Conservation (phyloP, 805 yeast genomes). For the Danielia reshetovae region DNA sequence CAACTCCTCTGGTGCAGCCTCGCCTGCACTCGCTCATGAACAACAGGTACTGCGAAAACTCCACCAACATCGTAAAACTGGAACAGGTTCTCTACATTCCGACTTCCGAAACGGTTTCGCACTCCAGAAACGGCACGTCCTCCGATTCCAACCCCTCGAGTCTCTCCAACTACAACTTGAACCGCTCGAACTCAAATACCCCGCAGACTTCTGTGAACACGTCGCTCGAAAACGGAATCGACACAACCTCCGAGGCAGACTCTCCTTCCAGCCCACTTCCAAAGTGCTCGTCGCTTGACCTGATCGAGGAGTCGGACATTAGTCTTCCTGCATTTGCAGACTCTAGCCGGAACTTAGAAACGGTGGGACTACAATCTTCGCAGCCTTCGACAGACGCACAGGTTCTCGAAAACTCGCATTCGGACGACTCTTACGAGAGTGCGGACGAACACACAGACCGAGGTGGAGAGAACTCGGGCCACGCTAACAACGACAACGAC, state of each 20-base stretch:
- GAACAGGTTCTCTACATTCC: constrained; percentile 7
- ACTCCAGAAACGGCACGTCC: not conserved
- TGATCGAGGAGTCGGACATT: constrained; percentile 8
- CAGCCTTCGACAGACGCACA: no score
- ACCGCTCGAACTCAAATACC: constrained; percentile 24
- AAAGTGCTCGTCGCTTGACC: constrained; percentile 8
- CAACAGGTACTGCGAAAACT: constrained; percentile 14
- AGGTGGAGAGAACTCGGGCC: not conserved
- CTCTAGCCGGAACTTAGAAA: no score
- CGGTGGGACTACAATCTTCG: no score
- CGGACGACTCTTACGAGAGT: not conserved
- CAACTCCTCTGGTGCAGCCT: constrained; percentile 3
- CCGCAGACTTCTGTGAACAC: constrained; percentile 30
- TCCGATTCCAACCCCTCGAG: constrained; percentile 22
- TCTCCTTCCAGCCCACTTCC: constrained; percentile 2
- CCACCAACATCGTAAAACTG: constrained; percentile 15
- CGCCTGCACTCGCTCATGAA: constrained; percentile 14
- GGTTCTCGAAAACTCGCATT: not conserved
- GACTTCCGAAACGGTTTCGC: not conserved
- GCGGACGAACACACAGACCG: not conserved
- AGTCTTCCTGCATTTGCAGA: not conserved
- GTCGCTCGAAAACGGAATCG: constrained; percentile 11
- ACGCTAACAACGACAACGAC: not conserved
- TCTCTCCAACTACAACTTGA: constrained; percentile 20
- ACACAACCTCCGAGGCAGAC: constrained; percentile 7